Percentiles rank a stretch among this genome's conserved stretches.
phyloP scores from a whole-genome alignment of 441 rosid genomes.

The Jatropha podagrica region DNA sequence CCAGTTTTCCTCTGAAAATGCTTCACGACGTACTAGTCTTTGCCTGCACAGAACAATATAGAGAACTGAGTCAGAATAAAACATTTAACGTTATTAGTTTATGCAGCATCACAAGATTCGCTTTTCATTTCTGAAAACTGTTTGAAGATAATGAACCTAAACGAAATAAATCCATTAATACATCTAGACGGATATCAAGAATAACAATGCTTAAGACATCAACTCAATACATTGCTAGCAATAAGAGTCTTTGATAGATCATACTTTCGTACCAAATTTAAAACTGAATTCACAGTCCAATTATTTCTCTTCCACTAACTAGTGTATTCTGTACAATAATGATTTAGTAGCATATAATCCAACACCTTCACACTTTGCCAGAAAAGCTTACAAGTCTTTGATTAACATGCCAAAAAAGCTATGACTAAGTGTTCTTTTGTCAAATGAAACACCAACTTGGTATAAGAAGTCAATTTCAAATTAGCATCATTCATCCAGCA shows the following conservation, averaged over 20 bases:
- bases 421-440: neutral
- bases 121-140: neutral
- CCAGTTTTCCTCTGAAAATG: slow-evolving; percentile 83
- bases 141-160: neutral
- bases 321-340: neutral
- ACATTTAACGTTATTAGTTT: neutral
- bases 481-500: neutral
- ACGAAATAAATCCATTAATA: neutral
- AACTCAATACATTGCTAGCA: neutral
- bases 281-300: neutral
- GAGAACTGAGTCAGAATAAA: neutral
- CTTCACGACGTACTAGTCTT: slow-evolving; percentile 70
- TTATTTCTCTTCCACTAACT: neutral
- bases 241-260: neutral
- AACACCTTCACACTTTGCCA: neutral
- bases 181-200: neutral
- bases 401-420: neutral
- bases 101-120: neutral
- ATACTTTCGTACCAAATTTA: neutral
- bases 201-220: neutral
- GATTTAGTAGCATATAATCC: neutral
- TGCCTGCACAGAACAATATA: slow-evolving; percentile 49
- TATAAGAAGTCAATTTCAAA: neutral
- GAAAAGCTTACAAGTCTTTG: neutral
- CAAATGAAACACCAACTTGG: neutral